Percentiles rank a stretch among this genome's conserved stretches.
Conservation (phyloP, 2,329 filamentous ascomycete species). For the Stagonosporopsis cucurbitacearum region DNA sequence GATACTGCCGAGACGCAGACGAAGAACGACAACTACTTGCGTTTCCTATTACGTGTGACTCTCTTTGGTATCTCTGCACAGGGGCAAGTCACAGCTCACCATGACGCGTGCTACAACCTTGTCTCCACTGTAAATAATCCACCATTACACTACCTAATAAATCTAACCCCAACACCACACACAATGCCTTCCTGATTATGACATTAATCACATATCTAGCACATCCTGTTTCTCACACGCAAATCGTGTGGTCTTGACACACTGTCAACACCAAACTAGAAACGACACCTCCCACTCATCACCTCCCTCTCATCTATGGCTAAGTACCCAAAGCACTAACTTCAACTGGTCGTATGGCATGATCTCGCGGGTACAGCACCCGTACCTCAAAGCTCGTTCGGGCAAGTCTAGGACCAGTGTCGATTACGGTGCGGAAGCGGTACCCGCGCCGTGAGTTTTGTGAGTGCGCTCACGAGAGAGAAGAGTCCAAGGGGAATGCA, state of each 20-base stretch:
- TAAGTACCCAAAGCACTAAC: too few relatives aligned
- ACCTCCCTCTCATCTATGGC: background rate
- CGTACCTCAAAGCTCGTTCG: background rate
- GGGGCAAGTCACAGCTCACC: background rate
- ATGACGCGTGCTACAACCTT: background rate
- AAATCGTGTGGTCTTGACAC: background rate
- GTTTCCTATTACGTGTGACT: background rate
- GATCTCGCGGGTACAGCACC: background rate
- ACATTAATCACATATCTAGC: background rate
- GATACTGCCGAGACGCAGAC: background rate
- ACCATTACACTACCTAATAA: background rate
- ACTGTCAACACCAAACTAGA: background rate
- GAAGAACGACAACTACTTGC: background rate
- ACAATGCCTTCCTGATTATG: background rate
- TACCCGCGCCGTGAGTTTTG: background rate
- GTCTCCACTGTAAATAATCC: too few relatives aligned
- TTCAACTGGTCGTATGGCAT: background rate
- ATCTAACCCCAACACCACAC: too few relatives aligned
- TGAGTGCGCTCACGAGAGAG: too few relatives aligned
- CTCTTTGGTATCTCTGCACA: background rate
- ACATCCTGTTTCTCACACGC: background rate
- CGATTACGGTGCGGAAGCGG: conserved; percentile 4
- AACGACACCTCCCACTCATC: background rate
- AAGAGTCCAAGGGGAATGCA: too few relatives aligned
- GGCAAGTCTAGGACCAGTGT: background rate